Percentiles rank a stretch among this genome's conserved stretches.
These are phyloP conservation scores for Sindora glabra DNA, from an alignment of 306 rosid species.

Conservation along the genomic window DNA sequence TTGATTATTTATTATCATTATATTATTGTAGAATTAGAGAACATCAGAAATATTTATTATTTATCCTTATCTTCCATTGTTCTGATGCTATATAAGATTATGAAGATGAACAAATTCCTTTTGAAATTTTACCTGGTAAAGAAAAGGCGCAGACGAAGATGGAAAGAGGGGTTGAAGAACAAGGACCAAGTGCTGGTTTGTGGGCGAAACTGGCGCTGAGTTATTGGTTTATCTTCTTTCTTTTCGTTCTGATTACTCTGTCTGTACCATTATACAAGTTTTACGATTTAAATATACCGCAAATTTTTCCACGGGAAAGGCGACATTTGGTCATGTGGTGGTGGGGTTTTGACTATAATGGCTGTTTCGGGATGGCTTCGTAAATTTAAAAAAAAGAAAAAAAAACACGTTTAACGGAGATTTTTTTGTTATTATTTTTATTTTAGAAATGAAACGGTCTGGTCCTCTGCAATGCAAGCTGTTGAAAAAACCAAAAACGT, in stretches of 20 bases:
- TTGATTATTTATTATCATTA: too few relatives aligned
- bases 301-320: background rate
- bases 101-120: background rate
- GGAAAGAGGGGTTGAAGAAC: constrained; percentile 28
- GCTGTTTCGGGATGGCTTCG: constrained; percentile 18
- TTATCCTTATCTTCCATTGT: background rate
- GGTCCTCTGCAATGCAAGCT: constrained; percentile 14
- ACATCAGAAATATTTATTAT: background rate
- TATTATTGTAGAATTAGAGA: too few relatives aligned
- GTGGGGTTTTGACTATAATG: constrained; percentile 47
- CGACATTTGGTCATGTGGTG: constrained; percentile 39
- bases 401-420: background rate
- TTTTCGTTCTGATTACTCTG: background rate
- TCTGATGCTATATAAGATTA: too few relatives aligned
- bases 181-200: constrained; percentile 26
- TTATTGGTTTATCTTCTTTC: constrained; percentile 35
- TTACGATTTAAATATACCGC: constrained; percentile 20
- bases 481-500: constrained; percentile 27
- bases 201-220: constrained; percentile 40
- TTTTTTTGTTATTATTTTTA: background rate
- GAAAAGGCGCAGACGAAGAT: constrained; percentile 7
- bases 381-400: constrained; percentile 7
- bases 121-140: constrained; percentile 30
- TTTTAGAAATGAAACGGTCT: constrained; percentile 6
- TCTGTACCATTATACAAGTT: constrained; percentile 11